A percentile compares a stretch with the other conserved stretches of the same genome.
phyloP scores from a whole-genome alignment of 2,329 filamentous ascomycete genomes.

The Xylaria sp. region DNA sequence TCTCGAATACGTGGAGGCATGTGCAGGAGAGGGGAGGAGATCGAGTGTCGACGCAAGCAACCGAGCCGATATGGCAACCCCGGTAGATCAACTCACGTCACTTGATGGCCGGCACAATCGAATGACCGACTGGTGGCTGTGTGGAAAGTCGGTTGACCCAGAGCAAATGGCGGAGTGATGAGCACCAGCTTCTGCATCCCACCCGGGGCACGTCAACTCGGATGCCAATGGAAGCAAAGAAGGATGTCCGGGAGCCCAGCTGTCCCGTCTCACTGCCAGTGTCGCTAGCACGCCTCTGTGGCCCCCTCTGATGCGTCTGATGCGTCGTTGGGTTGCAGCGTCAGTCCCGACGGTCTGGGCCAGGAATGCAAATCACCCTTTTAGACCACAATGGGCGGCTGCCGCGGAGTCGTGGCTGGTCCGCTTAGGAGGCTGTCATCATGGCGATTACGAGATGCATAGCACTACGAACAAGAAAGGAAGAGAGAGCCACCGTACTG shows the following conservation, averaged over 20 bases:
- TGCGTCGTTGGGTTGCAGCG: conserved; percentile 30
- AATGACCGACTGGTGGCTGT: conserved; percentile 23
- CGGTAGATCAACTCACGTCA: conserved; percentile 22
- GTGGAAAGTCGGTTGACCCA: conserved; percentile 21
- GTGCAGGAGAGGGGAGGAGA: conserved; percentile 3
- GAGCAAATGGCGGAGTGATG: conserved; percentile 32
- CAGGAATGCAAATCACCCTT: conserved; percentile 31
- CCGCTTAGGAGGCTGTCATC: conserved; percentile 23
- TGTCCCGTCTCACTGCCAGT: conserved; percentile 9
- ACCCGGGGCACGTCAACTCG: conserved; percentile 8
- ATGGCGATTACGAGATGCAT: conserved; percentile 25
- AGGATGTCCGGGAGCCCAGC: conserved; percentile 16
- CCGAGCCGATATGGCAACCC: conserved; percentile 1
- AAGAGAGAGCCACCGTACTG: conserved; percentile 23
- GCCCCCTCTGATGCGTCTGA: conserved; percentile 11
- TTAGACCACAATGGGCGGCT: conserved; percentile 31
- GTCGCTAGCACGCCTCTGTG: neutral
- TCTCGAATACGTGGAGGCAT: conserved; percentile 17
- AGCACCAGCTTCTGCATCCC: conserved; percentile 18
- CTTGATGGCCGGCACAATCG: neutral
- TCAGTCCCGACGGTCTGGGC: conserved; percentile 36
- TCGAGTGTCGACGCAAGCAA: conserved; percentile 7
- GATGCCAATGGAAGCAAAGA: conserved; percentile 20
- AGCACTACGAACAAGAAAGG: conserved; percentile 30
- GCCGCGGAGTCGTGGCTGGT: conserved; percentile 31